phyloP scores from a whole-genome alignment of 352 stramenopile genomes.

The Phytopythium mirpurense region DNA sequence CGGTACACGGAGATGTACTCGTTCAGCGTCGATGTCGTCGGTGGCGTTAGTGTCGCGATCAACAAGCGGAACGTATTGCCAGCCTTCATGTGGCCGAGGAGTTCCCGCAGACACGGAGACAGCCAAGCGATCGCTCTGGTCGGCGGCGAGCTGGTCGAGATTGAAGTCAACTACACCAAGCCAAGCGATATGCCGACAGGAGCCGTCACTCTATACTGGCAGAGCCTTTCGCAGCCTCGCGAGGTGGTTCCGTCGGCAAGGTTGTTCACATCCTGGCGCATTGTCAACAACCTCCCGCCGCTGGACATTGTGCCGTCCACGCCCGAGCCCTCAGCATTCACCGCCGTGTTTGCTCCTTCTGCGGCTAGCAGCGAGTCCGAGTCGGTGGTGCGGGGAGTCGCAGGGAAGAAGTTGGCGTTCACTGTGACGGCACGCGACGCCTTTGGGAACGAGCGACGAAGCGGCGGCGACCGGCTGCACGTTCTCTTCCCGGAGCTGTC shows the following conservation, averaged over 20 bases:
- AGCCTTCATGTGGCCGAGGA: conserved; percentile 15
- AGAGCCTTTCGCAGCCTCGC: conserved; percentile 39
- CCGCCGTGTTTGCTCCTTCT: conserved; percentile 20
- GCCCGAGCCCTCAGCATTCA: conserved; percentile 30
- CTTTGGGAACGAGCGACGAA: conserved; percentile 29
- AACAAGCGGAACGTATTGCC: conserved; percentile 8
- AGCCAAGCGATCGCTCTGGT: conserved; percentile 16
- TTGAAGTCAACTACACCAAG: conserved; percentile 58
- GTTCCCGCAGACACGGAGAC: conserved; percentile 8
- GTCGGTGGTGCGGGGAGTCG: conserved; percentile 8
- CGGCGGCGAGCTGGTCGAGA: conserved; percentile 29
- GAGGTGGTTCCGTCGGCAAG: conserved; percentile 34
- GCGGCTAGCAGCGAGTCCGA: neutral
- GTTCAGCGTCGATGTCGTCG: conserved; percentile 31
- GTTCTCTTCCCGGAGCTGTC: conserved; percentile 29
- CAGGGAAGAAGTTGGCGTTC: conserved; percentile 23
- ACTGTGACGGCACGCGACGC: conserved; percentile 29
- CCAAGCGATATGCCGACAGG: conserved; percentile 20
- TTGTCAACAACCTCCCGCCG: conserved; percentile 49
- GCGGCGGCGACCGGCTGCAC: conserved; percentile 33
- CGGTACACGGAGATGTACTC: conserved; percentile 52
- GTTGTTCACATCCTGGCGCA: conserved; percentile 48
- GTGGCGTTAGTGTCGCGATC: conserved; percentile 27
- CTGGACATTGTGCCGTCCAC: conserved; percentile 30
- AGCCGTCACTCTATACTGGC: conserved; percentile 39